Conservation (phyloP, 495 filamentous ascomycete genomes). For the Tuber aestivum region DNA sequence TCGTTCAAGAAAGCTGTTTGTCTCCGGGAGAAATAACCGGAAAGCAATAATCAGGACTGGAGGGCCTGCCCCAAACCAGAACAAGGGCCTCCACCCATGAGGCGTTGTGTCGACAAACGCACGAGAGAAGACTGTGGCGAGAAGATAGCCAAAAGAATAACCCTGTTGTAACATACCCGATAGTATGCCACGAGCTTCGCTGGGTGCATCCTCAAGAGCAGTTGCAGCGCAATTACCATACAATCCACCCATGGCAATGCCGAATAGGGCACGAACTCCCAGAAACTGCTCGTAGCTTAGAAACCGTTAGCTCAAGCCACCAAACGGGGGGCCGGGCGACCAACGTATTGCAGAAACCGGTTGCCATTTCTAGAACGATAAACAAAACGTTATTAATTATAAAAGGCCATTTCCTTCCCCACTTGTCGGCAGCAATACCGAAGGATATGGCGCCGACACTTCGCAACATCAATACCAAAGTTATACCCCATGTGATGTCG, state of each 20-base stretch:
- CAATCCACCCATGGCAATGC: conserved; percentile 77
- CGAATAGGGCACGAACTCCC: conserved; percentile 58
- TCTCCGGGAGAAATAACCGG: conserved; percentile 64
- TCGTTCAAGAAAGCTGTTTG: conserved; percentile 60
- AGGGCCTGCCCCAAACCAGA: conserved; percentile 57
- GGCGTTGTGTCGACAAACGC: conserved; percentile 49
- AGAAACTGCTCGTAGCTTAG: conserved; percentile 65
- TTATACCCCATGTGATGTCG: conserved; percentile 64
- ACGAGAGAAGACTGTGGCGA: conserved; percentile 64
- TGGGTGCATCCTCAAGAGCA: conserved; percentile 35
- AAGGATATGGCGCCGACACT: conserved; percentile 68
- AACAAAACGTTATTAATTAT: conserved; percentile 62
- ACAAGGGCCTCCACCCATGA: conserved; percentile 38
- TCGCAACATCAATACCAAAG: conserved; percentile 62
- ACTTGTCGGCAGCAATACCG: conserved; percentile 66
- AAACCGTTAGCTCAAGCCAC: conserved; percentile 31
- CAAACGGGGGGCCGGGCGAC: neutral
- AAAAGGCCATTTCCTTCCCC: conserved; percentile 76
- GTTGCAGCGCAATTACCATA: conserved; percentile 52
- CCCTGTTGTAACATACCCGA: conserved; percentile 74
- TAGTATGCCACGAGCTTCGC: conserved; percentile 63
- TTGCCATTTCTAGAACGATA: conserved; percentile 58
- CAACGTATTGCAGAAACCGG: conserved; percentile 45
- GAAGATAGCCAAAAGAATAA: conserved; percentile 68
- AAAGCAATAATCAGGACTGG: conserved; percentile 59